These are phyloP conservation scores for Eucalyptus sp. DNA, from an alignment of 345 rosid species.

Conservation along the genomic window DNA sequence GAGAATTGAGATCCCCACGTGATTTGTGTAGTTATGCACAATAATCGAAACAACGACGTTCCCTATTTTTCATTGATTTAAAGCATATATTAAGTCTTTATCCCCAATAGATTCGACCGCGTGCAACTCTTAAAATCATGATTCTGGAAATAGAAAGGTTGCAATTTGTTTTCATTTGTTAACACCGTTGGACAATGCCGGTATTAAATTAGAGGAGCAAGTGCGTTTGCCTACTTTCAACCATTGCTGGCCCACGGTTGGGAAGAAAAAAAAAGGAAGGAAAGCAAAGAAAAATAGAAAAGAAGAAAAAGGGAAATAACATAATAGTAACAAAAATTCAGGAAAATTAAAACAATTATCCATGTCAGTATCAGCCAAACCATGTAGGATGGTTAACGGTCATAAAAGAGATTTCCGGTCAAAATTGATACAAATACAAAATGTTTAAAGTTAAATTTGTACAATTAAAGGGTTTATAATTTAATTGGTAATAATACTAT, in stretches of 20 bases:
- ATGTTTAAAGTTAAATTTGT: fast-evolving
- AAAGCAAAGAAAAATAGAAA: fast-evolving
- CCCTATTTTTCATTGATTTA: background rate
- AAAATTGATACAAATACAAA: no score
- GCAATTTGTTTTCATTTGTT: background rate
- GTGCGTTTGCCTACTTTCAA: background rate
- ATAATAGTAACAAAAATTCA: no score
- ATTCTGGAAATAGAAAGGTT: background rate
- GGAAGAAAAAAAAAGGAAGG: background rate
- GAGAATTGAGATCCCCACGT: background rate
- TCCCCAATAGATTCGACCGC: background rate
- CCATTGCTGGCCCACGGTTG: background rate
- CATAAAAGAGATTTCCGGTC: fast-evolving
- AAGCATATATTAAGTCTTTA: background rate
- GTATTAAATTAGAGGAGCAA: background rate
- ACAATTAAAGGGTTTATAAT: no score
- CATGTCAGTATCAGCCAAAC: fast-evolving
- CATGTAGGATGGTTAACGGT: fast-evolving
- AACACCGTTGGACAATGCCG: fast-evolving
- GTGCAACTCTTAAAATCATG: background rate
- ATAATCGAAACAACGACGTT: background rate
- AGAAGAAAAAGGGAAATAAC: no score
- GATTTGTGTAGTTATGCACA: background rate
- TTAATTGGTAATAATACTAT: no score
- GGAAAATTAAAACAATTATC: fast-evolving